These are phyloP conservation scores for Raddia distichophylla DNA, from an alignment of 176 grass and related monocot species.

Conservation along the genomic window DNA sequence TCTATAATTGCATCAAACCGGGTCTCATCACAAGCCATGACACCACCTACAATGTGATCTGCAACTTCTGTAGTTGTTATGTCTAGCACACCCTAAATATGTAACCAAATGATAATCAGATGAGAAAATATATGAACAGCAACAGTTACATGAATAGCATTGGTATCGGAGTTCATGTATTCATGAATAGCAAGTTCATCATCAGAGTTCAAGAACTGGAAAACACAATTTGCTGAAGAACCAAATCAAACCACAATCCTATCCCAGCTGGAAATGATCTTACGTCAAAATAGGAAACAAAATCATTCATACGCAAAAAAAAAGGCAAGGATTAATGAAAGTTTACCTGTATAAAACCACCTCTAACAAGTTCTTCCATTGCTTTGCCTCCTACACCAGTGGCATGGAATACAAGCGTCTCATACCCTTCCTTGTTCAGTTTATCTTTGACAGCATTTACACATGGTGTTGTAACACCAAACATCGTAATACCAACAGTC, in stretches of 20 bases:
- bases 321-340: conserved; percentile 1
- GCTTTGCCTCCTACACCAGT: conserved; percentile 94
- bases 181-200: background rate
- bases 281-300: conserved; percentile 20
- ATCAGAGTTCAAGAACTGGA: conserved; percentile 28
- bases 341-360: conserved; percentile 89
- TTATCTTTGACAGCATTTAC: conserved; percentile 79
- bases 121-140: conserved; percentile 23
- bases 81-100: conserved; percentile 77
- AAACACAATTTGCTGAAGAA: background rate
- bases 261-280: background rate
- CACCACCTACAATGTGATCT: conserved; percentile 83
- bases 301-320: background rate
- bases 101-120: conserved; percentile 42
- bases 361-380: conserved; percentile 88
- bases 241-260: background rate
- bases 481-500: conserved; percentile 92
- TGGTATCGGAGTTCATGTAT: background rate
- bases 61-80: conserved; percentile 98
- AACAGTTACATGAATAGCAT: background rate
- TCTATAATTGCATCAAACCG: conserved; percentile 85
- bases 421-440: conserved; percentile 77
- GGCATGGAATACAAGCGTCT: conserved; percentile 93
- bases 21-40: conserved; percentile 83
- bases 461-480: conserved; percentile 90